Conservation (phyloP, 164 flowering plant species). For the Vitis cinerea region DNA sequence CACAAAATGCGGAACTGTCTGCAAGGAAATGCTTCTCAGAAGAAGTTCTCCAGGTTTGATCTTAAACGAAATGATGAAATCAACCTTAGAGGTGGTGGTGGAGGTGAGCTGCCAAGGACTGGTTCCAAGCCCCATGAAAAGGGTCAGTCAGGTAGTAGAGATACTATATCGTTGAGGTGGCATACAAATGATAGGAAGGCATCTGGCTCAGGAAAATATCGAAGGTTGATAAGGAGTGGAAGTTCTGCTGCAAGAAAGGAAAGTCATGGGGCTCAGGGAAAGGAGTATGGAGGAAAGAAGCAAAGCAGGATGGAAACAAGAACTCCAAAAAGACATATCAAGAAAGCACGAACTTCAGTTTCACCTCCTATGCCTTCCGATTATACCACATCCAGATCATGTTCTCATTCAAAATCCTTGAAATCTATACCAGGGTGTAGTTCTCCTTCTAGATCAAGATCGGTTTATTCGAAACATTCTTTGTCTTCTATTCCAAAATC, state of each 20-base stretch:
- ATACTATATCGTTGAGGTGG: conserved; percentile 7
- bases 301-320: conserved; percentile 19
- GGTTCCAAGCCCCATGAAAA: conserved; percentile 17
- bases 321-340: conserved; percentile 18
- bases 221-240: conserved; percentile 7
- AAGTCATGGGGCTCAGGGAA: conserved; percentile 10
- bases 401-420: conserved; percentile 26
- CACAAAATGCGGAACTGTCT: conserved; percentile 45
- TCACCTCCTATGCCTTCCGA: conserved; percentile 23
- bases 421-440: conserved; percentile 15
- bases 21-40: conserved; percentile 11
- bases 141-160: conserved; percentile 11
- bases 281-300: conserved; percentile 22
- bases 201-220: conserved; percentile 17
- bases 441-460: conserved; percentile 28
- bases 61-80: conserved; percentile 16
- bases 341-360: conserved; percentile 23
- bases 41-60: conserved; percentile 21
- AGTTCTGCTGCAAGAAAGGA: conserved; percentile 11
- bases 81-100: conserved; percentile 17
- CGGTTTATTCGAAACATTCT: conserved; percentile 23
- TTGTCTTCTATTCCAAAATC: conserved; percentile 16
- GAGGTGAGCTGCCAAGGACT: conserved; percentile 15
- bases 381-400: conserved; percentile 24
- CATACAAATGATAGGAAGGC: conserved; percentile 12